Evolutionary conservation across 192 early-diverging fungal species (phyloP).

Genomic region (Dissophora globulifera): DNA sequence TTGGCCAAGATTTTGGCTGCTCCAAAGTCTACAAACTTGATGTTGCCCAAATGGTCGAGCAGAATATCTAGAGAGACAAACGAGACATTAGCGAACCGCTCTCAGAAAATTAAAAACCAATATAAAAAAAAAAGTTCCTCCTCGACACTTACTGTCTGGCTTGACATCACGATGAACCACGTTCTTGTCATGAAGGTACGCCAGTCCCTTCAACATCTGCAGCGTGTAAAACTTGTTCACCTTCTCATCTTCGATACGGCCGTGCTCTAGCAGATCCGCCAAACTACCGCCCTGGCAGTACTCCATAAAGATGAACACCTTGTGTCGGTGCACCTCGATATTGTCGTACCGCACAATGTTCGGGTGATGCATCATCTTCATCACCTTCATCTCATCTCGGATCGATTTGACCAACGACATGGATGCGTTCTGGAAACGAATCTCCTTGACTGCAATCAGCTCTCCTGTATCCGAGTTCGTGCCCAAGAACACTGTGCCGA

Average conservation of each 20-base stretch:
- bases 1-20: conserved; percentile 88
- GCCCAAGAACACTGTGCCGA: conserved; percentile 87
- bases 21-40: conserved; percentile 93
- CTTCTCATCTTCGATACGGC: conserved; percentile 79
- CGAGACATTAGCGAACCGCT: too few species aligned
- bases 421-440: conserved; percentile 80
- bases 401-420: conserved; percentile 75
- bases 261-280: conserved; percentile 79
- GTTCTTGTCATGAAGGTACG: conserved; percentile 84
- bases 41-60: conserved; percentile 76
- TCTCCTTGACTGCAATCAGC: conserved; percentile 94
- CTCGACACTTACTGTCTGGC: conserved; percentile 72
- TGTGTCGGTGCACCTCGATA: conserved; percentile 92
- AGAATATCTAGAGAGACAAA: conserved; percentile 70
- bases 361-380: conserved; percentile 88
- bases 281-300: conserved; percentile 84
- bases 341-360: conserved; percentile 94
- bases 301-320: conserved; percentile 93
- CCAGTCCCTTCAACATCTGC: conserved; percentile 85
- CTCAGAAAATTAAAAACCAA: too few species aligned
- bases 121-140: too few species aligned
- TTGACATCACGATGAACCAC: conserved; percentile 94
- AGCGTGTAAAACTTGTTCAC: conserved; percentile 76
- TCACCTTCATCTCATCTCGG: conserved; percentile 91
- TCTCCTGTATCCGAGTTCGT: conserved; percentile 86